Evolutionary conservation across 2,329 filamentous ascomycete genomes (phyloP).

Genomic region (Zasmidium angulare): DNA sequence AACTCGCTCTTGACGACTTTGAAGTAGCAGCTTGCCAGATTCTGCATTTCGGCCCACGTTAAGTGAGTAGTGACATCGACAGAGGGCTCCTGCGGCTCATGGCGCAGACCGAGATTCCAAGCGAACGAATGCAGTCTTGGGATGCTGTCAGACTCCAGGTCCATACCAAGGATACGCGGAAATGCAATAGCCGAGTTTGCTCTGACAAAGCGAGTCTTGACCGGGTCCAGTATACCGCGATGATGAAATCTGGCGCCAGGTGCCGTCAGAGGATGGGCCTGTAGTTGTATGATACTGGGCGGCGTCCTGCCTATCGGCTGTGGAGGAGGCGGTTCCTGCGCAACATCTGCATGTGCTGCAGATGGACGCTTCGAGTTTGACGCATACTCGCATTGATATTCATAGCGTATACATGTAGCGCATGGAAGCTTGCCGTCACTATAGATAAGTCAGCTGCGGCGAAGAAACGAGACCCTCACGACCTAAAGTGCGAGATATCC

Average conservation of each 20-base stretch:
- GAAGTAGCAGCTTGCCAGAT: constrained; percentile 48
- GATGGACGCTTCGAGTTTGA: constrained; percentile 30
- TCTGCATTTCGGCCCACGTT: constrained; percentile 32
- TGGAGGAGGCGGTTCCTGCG: constrained; percentile 24
- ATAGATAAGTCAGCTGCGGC: too few relatives aligned
- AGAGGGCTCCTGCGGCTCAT: constrained; percentile 27
- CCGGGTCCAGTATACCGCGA: constrained; percentile 36
- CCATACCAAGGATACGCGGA: constrained; percentile 53
- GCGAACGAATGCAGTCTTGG: constrained; percentile 57
- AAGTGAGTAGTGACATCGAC: constrained; percentile 30
- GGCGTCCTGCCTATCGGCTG: constrained; percentile 23
- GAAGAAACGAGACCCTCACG: too few relatives aligned
- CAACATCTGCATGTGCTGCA: constrained; percentile 25
- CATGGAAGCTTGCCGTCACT: constrained; percentile 35
- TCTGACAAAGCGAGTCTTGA: constrained; percentile 36
- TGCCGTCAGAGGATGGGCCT: constrained; percentile 35
- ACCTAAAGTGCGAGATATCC: too few relatives aligned
- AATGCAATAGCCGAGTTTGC: constrained; percentile 53
- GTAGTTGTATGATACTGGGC: constrained; percentile 33
- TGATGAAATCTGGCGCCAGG: constrained; percentile 37
- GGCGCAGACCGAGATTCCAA: constrained; percentile 47
- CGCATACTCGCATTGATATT: constrained; percentile 37
- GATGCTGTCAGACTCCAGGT: constrained; percentile 54
- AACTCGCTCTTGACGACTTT: constrained; percentile 54
- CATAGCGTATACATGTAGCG: constrained; percentile 36